Conservation (phyloP, 2,329 filamentous ascomycete genomes). For the Epichloe bromicola region DNA sequence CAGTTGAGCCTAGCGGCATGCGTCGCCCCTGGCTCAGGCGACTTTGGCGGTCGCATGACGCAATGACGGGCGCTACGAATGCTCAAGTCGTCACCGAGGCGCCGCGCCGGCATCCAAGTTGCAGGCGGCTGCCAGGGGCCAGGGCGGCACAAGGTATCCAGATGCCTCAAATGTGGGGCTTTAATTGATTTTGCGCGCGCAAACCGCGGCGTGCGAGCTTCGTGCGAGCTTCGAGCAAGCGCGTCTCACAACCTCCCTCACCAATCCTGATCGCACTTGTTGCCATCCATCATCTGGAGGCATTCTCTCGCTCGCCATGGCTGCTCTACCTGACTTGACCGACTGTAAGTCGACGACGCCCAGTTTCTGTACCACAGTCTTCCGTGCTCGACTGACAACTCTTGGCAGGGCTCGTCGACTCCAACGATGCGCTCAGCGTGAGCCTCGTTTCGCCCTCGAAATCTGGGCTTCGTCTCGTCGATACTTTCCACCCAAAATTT, state of each 20-base stretch:
- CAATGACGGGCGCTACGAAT: background rate
- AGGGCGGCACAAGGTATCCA: background rate
- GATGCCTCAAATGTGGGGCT: slow-evolving; percentile 11
- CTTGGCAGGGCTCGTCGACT: slow-evolving; percentile 39
- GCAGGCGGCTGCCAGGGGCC: too few species aligned
- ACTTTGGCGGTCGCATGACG: slow-evolving; percentile 6
- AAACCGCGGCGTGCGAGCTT: slow-evolving; percentile 8
- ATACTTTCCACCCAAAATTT: slow-evolving; percentile 69
- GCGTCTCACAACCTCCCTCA: slow-evolving; percentile 4
- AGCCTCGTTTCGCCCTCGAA: slow-evolving; percentile 41
- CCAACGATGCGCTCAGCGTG: slow-evolving; percentile 50
- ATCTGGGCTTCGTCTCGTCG: slow-evolving; percentile 40
- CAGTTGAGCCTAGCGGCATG: background rate
- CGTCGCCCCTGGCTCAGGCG: background rate
- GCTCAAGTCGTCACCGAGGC: background rate
- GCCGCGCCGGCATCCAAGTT: background rate
- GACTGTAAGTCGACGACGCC: slow-evolving; percentile 18
- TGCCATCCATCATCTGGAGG: background rate
- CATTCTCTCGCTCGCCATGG: slow-evolving; percentile 12
- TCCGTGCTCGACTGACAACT: background rate
- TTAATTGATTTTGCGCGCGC: slow-evolving; percentile 16
- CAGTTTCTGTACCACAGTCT: background rate
- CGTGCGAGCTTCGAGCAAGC: slow-evolving; percentile 1
- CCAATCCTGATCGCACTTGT: background rate
- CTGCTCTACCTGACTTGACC: slow-evolving; percentile 16